A percentile compares a stretch with the other conserved stretches of the same genome.
Evolutionary conservation across 2,329 filamentous ascomycete genomes (phyloP).

Genomic region (Fusarium pseudonygamai): DNA sequence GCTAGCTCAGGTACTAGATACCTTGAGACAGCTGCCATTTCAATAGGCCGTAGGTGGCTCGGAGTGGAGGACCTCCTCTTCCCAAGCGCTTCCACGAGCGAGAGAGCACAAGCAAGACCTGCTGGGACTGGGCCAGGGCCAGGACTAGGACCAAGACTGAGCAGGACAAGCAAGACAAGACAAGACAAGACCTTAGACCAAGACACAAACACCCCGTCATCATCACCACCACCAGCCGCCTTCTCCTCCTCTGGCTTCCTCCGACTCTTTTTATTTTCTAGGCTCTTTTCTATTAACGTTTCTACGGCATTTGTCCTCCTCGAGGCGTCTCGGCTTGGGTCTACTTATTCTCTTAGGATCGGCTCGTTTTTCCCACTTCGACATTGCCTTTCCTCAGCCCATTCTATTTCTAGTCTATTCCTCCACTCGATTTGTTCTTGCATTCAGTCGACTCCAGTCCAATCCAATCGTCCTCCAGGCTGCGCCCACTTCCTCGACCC

Average conservation of each 20-base stretch:
- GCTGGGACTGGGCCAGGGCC: not conserved
- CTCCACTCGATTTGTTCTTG: conserved; percentile 25
- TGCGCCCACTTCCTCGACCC: conserved; percentile 23
- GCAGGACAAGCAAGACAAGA: conserved; percentile 14
- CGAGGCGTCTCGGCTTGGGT: conserved; percentile 13
- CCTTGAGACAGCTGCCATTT: conserved; percentile 11
- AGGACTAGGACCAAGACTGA: conserved; percentile 17
- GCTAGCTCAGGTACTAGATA: conserved; percentile 10
- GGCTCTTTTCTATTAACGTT: conserved; percentile 15
- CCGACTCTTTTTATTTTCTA: conserved; percentile 8
- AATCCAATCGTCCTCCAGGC: conserved; percentile 29
- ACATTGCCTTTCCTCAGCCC: conserved; percentile 29
- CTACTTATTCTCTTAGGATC: conserved; percentile 24
- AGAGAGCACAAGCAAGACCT: conserved; percentile 17
- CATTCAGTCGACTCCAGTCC: conserved; percentile 17
- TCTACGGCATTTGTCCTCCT: conserved; percentile 4
- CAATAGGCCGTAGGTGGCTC: conserved; percentile 9
- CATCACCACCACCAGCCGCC: conserved; percentile 32
- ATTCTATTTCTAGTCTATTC: conserved; percentile 20
- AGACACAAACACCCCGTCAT: conserved; percentile 34
- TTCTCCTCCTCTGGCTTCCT: conserved; percentile 21
- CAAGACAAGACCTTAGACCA: conserved; percentile 19
- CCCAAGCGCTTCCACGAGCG: conserved; percentile 32
- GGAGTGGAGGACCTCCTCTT: conserved; percentile 36
- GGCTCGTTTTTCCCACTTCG: conserved; percentile 27